phyloP scores from a whole-genome alignment of 257 asterid species.

The Capsicum rhomboideum region DNA sequence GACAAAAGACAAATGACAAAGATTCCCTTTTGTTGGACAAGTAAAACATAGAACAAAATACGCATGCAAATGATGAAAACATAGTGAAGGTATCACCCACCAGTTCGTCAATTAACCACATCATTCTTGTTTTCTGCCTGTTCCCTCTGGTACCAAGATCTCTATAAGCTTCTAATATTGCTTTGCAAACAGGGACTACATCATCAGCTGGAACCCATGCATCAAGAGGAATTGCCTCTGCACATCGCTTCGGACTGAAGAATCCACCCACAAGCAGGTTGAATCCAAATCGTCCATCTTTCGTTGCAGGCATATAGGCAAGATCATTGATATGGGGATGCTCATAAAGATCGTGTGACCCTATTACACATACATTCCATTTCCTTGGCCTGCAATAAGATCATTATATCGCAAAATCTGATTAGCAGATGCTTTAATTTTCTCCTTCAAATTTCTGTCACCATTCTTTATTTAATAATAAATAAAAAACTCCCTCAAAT shows the following conservation, averaged over 20 bases:
- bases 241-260: constrained; percentile 86
- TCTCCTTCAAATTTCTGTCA: not conserved
- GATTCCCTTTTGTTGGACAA: not conserved
- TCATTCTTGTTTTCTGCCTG: constrained; percentile 92
- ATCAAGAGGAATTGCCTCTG: constrained; percentile 94
- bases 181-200: constrained; percentile 67
- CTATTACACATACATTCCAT: constrained; percentile 94
- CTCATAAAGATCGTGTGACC: constrained; percentile 92
- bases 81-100: constrained; percentile 33
- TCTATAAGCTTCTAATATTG: constrained; percentile 75
- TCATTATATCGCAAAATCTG: not conserved
- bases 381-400: constrained; percentile 75
- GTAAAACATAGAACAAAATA: not conserved
- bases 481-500: not conserved
- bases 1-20: not conserved
- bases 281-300: constrained; percentile 73
- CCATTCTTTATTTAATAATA: no score
- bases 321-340: constrained; percentile 97
- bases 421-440: not conserved
- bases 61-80: not conserved
- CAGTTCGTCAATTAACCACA: constrained; percentile 98
- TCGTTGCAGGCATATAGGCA: constrained; percentile 88
- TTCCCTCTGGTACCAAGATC: constrained; percentile 89
- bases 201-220: constrained; percentile 97
- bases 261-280: constrained; percentile 93